Conservation (phyloP, 225 moss, liverwort and hornwort species). For the Sphagnum tenellum region DNA sequence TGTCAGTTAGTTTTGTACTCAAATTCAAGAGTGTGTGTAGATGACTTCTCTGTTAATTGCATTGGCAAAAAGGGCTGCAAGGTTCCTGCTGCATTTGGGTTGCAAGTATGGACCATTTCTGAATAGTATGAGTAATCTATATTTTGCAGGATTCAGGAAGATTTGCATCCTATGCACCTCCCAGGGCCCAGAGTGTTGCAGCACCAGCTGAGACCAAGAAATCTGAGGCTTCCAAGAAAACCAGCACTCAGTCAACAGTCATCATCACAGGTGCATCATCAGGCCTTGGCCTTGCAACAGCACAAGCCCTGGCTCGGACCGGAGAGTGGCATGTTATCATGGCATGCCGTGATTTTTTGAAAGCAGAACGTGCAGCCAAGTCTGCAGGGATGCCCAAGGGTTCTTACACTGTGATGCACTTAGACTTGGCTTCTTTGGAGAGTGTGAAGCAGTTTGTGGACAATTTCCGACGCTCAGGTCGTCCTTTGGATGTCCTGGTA, state of each 20-base stretch:
- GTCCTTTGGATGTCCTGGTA: constrained; percentile 81
- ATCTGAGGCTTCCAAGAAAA: constrained; percentile 45
- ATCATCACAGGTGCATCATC: constrained; percentile 95
- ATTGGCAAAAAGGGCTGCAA: no score
- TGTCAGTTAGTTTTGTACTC: no score
- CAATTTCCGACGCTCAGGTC: constrained; percentile 67
- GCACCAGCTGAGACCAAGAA: constrained; percentile 59
- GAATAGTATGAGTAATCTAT: no score
- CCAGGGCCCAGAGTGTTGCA: constrained; percentile 59
- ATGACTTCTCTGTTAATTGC: no score
- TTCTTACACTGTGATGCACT: constrained; percentile 78
- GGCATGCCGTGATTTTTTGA: constrained; percentile 98
- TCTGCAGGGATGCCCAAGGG: constrained; percentile 62
- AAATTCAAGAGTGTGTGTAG: no score
- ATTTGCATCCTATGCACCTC: background rate
- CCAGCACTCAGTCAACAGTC: constrained; percentile 69
- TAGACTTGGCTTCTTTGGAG: constrained; percentile 81
- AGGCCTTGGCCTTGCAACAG: constrained; percentile 89
- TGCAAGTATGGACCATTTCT: no score
- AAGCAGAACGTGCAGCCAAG: constrained; percentile 84
- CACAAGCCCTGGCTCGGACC: constrained; percentile 70
- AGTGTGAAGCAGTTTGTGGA: constrained; percentile 87
- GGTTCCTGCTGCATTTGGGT: no score
- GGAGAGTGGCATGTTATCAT: constrained; percentile 93
- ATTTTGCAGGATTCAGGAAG: no score